Evolutionary conservation across 179 eudicot species (phyloP), one percentile per base, ranked within the genome.

Genomic region (Beta macrorhiza): DNA sequence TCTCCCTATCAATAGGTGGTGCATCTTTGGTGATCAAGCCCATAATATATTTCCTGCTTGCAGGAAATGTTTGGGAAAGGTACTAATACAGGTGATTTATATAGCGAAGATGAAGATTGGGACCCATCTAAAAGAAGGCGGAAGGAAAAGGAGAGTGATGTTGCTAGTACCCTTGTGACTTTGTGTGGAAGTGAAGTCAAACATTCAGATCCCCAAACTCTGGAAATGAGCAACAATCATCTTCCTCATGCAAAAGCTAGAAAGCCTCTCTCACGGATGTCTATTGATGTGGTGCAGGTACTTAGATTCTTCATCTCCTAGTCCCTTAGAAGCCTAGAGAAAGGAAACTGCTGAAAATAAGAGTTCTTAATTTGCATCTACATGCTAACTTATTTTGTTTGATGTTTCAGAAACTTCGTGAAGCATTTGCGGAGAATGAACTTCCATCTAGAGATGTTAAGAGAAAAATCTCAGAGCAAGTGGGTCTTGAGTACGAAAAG

Each of bases 41-140:
- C 17, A 79, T 64, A 74, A 13, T 49, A n/a, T 44, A 69, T 52
- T 15, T 57, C 67, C 70, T 80, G 58, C 51, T 77, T 63, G 72
- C 87, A 93, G 98, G 98, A 93, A 90, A 93, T 96, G 97, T 96
- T 96, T 84, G 99, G 97, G 71, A 96, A 89, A 87, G 92, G 90
- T 81, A 84, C 89, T 78, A 76, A 83, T 76, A 77, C 78, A 55
- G 78, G 59, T 76, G 99, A 90, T 78, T 89, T 90, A 81, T 77
- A 79, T 47, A 93, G 94, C 73, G 99, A 96, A 78, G 99, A 96
- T 84, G 99, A 96, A 84, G 99, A 96, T 78, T 96, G 99, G 99
- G 96, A 95, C 75, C 99, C 99, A 67, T 79, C 84, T 67, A 90
- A 84, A 77, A 86, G 87, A 82, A 89, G 88, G 84, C 90, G 90